Conservation (phyloP, 164 flowering plant genomes). For the Kalanchoe fedtschenkoi region DNA sequence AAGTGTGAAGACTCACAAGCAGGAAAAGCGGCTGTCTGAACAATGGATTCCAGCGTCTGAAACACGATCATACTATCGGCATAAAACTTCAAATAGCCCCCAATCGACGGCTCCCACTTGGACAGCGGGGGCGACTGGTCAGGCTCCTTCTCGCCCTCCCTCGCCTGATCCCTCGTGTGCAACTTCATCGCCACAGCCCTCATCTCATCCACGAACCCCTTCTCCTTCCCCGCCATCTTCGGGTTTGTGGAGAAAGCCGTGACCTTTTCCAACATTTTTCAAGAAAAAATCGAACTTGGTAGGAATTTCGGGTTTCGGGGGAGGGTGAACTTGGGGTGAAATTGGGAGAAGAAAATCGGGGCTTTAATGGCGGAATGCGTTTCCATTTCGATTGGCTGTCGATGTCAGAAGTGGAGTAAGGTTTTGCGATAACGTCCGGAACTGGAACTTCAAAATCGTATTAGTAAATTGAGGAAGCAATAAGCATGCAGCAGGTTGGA, state of each 20-base stretch:
- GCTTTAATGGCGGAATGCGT: no score
- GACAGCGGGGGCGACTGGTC: constrained; percentile 32
- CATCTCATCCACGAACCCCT: constrained; percentile 96
- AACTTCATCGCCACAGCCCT: constrained; percentile 85
- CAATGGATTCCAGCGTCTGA: constrained; percentile 74
- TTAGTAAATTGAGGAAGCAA: no score
- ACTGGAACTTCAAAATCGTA: no score
- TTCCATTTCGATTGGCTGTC: not conserved
- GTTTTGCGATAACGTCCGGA: not conserved
- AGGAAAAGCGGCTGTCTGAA: constrained; percentile 47
- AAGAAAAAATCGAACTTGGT: not conserved
- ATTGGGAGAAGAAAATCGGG: no score
- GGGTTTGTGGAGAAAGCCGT: constrained; percentile 19
- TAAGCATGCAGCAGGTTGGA: no score
- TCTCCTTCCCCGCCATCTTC: constrained; percentile 56
- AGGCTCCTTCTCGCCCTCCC: constrained; percentile 72
- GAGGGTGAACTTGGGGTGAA: no score
- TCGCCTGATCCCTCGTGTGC: constrained; percentile 85
- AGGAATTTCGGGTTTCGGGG: no score
- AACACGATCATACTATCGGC: constrained; percentile 85
- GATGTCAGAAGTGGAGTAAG: not conserved
- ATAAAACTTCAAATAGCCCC: constrained; percentile 75
- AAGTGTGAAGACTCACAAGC: constrained; percentile 36
- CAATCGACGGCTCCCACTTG: constrained; percentile 73
- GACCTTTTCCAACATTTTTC: not conserved